phyloP scores from a whole-genome alignment of 2,329 filamentous ascomycete species.

The Cercospora canescens region DNA sequence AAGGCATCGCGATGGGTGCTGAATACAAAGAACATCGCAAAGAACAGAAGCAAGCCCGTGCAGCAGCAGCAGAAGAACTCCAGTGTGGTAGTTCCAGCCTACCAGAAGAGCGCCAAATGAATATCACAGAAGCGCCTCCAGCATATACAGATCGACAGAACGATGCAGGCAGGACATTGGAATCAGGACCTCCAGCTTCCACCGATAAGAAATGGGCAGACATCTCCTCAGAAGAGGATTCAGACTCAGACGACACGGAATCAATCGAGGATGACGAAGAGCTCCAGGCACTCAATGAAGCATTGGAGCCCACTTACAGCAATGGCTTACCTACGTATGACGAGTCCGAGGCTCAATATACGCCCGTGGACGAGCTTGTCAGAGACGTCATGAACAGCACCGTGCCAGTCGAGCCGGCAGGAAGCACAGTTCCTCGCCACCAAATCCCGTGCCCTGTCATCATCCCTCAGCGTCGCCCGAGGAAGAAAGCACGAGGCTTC shows the following conservation, averaged over 20 bases:
- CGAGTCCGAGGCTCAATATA: constrained; percentile 23
- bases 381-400: constrained; percentile 24
- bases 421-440: not conserved
- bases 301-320: constrained; percentile 14
- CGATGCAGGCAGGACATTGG: constrained; percentile 2
- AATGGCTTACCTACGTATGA: constrained; percentile 32
- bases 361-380: constrained; percentile 26
- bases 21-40: constrained; percentile 34
- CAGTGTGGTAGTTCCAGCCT: not conserved
- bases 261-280: constrained; percentile 33
- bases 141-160: constrained; percentile 9
- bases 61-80: constrained; percentile 13
- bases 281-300: constrained; percentile 36
- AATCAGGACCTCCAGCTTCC: not conserved
- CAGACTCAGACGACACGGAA: constrained; percentile 10
- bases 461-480: constrained; percentile 54
- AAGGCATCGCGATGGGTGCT: constrained; percentile 30
- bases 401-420: not conserved
- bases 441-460: constrained; percentile 50
- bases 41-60: constrained; percentile 23
- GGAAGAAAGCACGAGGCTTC: constrained; percentile 51
- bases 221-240: constrained; percentile 6
- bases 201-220: constrained; percentile 2
- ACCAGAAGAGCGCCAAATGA: not conserved
- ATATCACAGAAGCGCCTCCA: constrained; percentile 7